These are phyloP conservation scores for Neopestalotiopsis clavispora DNA, from an alignment of 2,329 filamentous ascomycete species.

Conservation along the genomic window DNA sequence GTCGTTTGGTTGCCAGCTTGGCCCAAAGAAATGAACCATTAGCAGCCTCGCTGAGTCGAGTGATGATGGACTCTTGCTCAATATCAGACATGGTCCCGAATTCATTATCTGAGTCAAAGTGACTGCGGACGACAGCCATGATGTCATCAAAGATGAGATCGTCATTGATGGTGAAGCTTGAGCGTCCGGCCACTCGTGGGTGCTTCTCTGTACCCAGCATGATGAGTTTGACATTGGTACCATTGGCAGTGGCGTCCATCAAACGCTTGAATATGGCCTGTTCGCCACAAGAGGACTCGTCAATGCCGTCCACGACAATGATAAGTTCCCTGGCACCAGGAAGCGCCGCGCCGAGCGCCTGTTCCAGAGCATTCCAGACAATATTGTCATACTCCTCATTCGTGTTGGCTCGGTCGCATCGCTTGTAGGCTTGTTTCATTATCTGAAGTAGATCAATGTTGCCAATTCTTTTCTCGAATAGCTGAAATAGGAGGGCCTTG, in stretches of 20 bases:
- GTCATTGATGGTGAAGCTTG: conserved; percentile 32
- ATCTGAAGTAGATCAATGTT: conserved; percentile 42
- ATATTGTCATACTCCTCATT: conserved; percentile 38
- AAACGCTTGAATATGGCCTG: conserved; percentile 33
- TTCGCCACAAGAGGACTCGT: conserved; percentile 39
- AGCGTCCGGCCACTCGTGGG: conserved; percentile 21
- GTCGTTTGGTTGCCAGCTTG: conserved; percentile 38
- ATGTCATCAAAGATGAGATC: conserved; percentile 43
- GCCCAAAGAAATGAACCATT: conserved; percentile 44
- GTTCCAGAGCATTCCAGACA: conserved; percentile 39
- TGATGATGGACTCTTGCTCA: conserved; percentile 38
- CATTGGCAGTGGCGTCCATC: conserved; percentile 26
- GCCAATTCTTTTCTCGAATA: conserved; percentile 43
- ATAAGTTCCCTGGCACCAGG: conserved; percentile 39
- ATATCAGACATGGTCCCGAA: conserved; percentile 34
- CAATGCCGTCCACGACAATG: conserved; percentile 42
- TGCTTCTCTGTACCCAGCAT: conserved; percentile 31
- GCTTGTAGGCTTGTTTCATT: conserved; percentile 36
- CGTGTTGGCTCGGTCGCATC: conserved; percentile 27
- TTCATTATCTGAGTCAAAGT: conserved; percentile 28
- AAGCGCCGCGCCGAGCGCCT: conserved; percentile 32
- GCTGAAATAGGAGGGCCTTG: conserved; percentile 40
- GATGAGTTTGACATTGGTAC: conserved; percentile 34
- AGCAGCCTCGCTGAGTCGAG: conserved; percentile 37
- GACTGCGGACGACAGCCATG: conserved; percentile 35